These are phyloP conservation scores for Sapria himalayana DNA, from an alignment of 345 rosid genomes.

Conservation along the genomic window DNA sequence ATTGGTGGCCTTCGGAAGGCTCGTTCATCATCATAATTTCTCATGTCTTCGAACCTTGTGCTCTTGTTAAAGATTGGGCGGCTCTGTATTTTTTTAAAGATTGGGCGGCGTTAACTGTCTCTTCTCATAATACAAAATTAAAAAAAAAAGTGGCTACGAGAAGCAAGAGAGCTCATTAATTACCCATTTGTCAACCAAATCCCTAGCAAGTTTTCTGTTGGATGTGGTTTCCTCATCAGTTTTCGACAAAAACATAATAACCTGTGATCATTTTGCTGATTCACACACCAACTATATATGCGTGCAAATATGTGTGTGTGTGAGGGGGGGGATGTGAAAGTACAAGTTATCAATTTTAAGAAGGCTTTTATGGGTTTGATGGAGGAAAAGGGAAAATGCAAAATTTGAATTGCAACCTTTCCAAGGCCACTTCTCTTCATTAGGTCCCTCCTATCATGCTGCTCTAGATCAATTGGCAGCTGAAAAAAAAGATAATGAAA, in stretches of 20 bases:
- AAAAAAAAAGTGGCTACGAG: background rate
- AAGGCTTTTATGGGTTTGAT: too few species aligned
- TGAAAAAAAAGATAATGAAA: too few species aligned
- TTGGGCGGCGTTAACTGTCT: too few species aligned
- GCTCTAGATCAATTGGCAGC: constrained; percentile 90
- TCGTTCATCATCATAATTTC: constrained; percentile 57
- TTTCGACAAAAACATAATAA: constrained; percentile 89
- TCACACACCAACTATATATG: too few species aligned
- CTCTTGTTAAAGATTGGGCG: constrained; percentile 95
- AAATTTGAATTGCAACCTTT: constrained; percentile 33
- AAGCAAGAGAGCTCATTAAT: background rate
- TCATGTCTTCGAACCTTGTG: constrained; percentile 95
- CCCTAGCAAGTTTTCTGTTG: constrained; percentile 87
- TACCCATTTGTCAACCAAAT: constrained; percentile 99
- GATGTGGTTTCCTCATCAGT: constrained; percentile 91
- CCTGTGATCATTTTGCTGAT: too few species aligned
- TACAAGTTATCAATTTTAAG: too few species aligned
- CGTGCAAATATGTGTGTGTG: too few species aligned
- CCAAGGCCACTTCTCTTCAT: constrained; percentile 94
- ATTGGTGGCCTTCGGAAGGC: constrained; percentile 51
- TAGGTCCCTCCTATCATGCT: constrained; percentile 82
- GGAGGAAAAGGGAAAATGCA: too few species aligned
- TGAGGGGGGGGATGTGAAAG: too few species aligned
- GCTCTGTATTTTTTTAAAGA: constrained; percentile 34
- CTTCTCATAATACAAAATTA: background rate